Evolutionary conservation across 768 basidiomycete species (phyloP), one percentile per base, ranked within the genome.

Genomic region (Lentinula edodes): DNA sequence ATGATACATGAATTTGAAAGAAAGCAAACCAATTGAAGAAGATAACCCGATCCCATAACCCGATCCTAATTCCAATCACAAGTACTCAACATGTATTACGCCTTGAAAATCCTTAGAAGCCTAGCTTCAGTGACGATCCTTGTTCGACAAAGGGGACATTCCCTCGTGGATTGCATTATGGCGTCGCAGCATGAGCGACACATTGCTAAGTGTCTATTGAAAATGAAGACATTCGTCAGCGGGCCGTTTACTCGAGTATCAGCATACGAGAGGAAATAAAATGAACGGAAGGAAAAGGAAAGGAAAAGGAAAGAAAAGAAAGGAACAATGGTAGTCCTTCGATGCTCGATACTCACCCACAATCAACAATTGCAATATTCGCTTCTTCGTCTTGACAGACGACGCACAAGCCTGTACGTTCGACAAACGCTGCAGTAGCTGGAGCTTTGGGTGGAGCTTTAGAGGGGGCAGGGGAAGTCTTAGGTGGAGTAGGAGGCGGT

Each of bases 301-400:
- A 4, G 1, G 41, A 38, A 64, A 36, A 38, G 32, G 46, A 55
- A 15, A 45, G 28, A 20, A 1, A 83, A 53, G 0, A 23, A 8
- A 28, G 10, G 48, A 28, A 23, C 1, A 83, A 88, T 48, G 28
- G 28, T 28, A 28, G 28, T 28, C 28, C 1, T 28, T 28, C 28
- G 3, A 28, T 23, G 23, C 2, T 28, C 28, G 28, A 28, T 20
- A 48, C 46, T 48, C n/a, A 48, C 46, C 95, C 95, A 83, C 95
- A 97, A 73, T 97, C 95, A 12, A 96, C 90, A 59, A 94, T 86
- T 2, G 93, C 95, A 61, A 97, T 91, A 65, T 90, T 94, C 0
- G 95, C 94, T 65, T 96, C 94, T 62, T 94, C 91, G 64, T 97
- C 95, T 69, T 95, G 94, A 69, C 95, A 97, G 9, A 97, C 83